Percentiles rank a stretch among this genome's conserved stretches.
These are phyloP conservation scores for Tilletia caries DNA, from an alignment of 1,284 basidiomycete species.

Conservation along the genomic window DNA sequence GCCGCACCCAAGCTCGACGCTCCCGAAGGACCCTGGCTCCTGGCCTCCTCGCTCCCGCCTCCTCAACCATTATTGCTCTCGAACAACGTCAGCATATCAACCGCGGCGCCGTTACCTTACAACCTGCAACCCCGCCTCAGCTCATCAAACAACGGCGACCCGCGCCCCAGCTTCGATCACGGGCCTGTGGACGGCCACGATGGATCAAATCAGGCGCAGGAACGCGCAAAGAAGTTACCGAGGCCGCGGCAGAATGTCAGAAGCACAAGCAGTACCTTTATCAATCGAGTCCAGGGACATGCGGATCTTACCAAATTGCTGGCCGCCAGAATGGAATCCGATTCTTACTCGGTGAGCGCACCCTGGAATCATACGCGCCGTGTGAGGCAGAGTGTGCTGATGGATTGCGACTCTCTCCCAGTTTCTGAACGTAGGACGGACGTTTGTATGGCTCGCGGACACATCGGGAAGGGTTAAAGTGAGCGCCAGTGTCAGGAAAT, in stretches of 20 bases:
- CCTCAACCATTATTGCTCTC: slow-evolving; percentile 1
- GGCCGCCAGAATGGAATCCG: slow-evolving; percentile 64
- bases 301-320: slow-evolving; percentile 73
- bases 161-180: background rate
- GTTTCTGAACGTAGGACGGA: slow-evolving; percentile 41
- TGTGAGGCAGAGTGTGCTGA: background rate
- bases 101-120: background rate
- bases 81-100: slow-evolving; percentile 1
- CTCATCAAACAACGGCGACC: background rate
- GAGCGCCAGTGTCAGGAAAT: background rate
- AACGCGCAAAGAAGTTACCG: slow-evolving; percentile 41
- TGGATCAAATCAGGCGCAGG: slow-evolving; percentile 11
- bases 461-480: slow-evolving; percentile 34
- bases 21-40: slow-evolving; percentile 3
- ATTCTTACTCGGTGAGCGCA: slow-evolving; percentile 26
- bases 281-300: slow-evolving; percentile 73
- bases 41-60: background rate
- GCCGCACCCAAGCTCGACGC: slow-evolving; percentile 1
- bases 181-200: background rate
- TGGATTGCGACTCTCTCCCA: background rate
- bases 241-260: slow-evolving; percentile 82
- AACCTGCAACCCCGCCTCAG: background rate
- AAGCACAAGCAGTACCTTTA: slow-evolving; percentile 82
- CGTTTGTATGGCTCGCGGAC: slow-evolving; percentile 40
- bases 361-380: background rate